phyloP scores from a whole-genome alignment of 108 stramenopile genomes.

The Ochromonas danica region DNA sequence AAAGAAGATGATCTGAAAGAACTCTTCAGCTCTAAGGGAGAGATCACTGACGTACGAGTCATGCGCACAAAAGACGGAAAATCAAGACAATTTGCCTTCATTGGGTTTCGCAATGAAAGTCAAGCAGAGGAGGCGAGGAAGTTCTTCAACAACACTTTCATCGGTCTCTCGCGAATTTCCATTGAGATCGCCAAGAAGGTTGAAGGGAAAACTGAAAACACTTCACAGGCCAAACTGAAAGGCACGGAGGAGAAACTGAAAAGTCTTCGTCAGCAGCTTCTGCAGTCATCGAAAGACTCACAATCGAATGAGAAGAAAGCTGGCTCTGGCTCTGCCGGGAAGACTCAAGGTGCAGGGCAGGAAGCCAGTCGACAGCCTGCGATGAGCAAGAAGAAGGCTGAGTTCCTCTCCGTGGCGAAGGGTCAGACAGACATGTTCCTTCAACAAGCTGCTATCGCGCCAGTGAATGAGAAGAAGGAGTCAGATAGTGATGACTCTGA shows the following conservation, averaged over 20 bases:
- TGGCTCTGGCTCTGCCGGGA: background rate
- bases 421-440: slow-evolving; percentile 22
- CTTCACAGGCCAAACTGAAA: background rate
- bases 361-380: too few relatives aligned
- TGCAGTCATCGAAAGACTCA: background rate
- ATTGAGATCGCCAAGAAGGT: slow-evolving; percentile 51
- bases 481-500: too few relatives aligned
- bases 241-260: background rate
- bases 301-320: background rate
- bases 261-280: background rate
- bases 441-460: slow-evolving; percentile 37
- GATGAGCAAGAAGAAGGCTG: slow-evolving; percentile 48
- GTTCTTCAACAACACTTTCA: slow-evolving; percentile 59
- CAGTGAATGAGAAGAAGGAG: background rate
- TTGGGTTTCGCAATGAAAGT: slow-evolving; percentile 51
- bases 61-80: slow-evolving; percentile 56
- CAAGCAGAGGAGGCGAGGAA: slow-evolving; percentile 54
- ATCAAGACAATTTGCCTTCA: slow-evolving; percentile 59
- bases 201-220: slow-evolving; percentile 18
- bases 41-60: slow-evolving; percentile 61
- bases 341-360: background rate
- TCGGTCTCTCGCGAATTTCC: slow-evolving; percentile 52
- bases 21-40: slow-evolving; percentile 45
- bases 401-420: slow-evolving; percentile 49
- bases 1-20: slow-evolving; percentile 53